These are phyloP conservation scores for Henckelia pumila DNA, from an alignment of 257 asterid species.

Conservation along the genomic window DNA sequence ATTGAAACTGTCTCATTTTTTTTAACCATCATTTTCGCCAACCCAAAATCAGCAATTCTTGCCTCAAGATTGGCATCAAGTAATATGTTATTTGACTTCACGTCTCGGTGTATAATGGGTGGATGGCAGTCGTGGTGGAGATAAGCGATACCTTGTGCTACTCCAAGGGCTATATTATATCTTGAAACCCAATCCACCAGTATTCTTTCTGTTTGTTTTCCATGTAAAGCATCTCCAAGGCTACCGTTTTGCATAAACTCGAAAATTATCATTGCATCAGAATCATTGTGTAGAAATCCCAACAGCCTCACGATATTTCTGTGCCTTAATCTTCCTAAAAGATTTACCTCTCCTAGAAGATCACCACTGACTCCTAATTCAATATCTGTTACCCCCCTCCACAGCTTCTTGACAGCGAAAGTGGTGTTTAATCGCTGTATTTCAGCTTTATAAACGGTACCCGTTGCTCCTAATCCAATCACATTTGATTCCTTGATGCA, in stretches of 20 bases:
- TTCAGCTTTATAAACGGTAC: constrained; percentile 70
- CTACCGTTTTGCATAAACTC: constrained; percentile 56
- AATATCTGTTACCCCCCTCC: constrained; percentile 57
- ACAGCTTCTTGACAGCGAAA: constrained; percentile 76
- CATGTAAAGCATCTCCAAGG: constrained; percentile 47
- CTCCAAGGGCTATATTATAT: constrained; percentile 54
- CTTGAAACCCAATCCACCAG: constrained; percentile 46
- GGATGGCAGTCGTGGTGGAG: constrained; percentile 68
- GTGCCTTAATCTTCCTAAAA: constrained; percentile 54
- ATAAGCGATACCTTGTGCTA: constrained; percentile 56
- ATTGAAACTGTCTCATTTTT: constrained; percentile 46
- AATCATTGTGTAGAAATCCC: constrained; percentile 43
- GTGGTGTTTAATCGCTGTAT: constrained; percentile 41
- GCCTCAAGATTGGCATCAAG: constrained; percentile 50
- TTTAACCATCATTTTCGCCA: constrained; percentile 43
- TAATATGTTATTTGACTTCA: constrained; percentile 54
- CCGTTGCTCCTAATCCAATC: constrained; percentile 78
- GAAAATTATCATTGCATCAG: constrained; percentile 42
- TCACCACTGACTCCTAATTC: constrained; percentile 56
- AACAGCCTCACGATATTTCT: constrained; percentile 48
- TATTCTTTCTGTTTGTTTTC: constrained; percentile 21
- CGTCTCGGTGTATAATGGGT: constrained; percentile 50
- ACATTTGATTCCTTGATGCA: constrained; percentile 67
- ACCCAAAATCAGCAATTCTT: constrained; percentile 55
- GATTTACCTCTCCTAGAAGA: constrained; percentile 64